Conservation (phyloP, 208 protist species). For the Jaenimonas drosophilae region DNA sequence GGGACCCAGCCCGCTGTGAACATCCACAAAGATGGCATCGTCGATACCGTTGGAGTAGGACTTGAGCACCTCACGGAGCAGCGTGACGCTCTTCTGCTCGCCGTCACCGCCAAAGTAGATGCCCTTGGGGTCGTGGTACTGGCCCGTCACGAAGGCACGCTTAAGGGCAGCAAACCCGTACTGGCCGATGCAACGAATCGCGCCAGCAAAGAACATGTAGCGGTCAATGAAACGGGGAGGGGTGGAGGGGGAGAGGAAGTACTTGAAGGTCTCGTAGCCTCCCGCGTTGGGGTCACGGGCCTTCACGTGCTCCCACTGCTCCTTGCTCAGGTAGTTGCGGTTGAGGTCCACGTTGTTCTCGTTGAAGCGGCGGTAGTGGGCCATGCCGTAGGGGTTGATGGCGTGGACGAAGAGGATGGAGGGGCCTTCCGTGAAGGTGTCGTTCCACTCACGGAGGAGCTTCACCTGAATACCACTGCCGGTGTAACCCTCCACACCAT, state of each 20-base stretch:
- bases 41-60: constrained; percentile 18
- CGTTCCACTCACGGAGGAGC: constrained; percentile 53
- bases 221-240: constrained; percentile 61
- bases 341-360: constrained; percentile 83
- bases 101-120: constrained; percentile 62
- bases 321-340: constrained; percentile 59
- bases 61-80: constrained; percentile 41
- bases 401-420: constrained; percentile 82
- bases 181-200: constrained; percentile 13
- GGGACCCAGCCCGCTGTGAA: constrained; percentile 59
- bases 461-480: constrained; percentile 76
- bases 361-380: constrained; percentile 62
- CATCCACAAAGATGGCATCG: constrained; percentile 55
- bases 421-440: constrained; percentile 25
- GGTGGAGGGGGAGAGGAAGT: constrained; percentile 12
- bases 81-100: constrained; percentile 45
- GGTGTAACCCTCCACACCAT: constrained; percentile 81
- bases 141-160: constrained; percentile 40
- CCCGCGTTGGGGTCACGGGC: constrained; percentile 22
- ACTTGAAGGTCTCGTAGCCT: constrained; percentile 34
- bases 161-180: constrained; percentile 35
- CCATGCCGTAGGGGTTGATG: constrained; percentile 84
- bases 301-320: constrained; percentile 39
- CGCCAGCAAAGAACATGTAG: constrained; percentile 38
- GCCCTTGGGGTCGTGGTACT: constrained; percentile 63